Conservation (phyloP, 495 filamentous ascomycete species). For the Barbatosphaeria neglecta region DNA sequence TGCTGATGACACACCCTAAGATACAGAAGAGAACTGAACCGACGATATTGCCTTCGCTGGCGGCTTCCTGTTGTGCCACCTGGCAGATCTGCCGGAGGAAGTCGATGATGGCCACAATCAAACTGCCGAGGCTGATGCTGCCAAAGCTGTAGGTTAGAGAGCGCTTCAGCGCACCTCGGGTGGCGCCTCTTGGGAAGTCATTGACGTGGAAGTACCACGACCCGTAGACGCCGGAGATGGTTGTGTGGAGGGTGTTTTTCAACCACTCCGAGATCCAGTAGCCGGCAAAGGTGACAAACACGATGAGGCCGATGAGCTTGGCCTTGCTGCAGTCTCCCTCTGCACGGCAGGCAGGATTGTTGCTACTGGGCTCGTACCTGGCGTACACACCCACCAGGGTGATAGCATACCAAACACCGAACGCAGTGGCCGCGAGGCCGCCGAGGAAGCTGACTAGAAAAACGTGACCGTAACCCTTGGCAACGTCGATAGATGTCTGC, state of each 20-base stretch:
- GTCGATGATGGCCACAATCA: conserved; percentile 82
- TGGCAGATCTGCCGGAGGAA: conserved; percentile 67
- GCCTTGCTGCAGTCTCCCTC: conserved; percentile 59
- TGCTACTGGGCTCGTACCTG: conserved; percentile 61
- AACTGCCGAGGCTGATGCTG: conserved; percentile 72
- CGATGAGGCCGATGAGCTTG: conserved; percentile 72
- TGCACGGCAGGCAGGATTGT: conserved; percentile 56
- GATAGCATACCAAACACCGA: conserved; percentile 53
- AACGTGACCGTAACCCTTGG: conserved; percentile 71
- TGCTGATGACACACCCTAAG: conserved; percentile 59
- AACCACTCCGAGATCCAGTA: conserved; percentile 90
- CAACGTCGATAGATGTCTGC: conserved; percentile 75
- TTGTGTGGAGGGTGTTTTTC: conserved; percentile 85
- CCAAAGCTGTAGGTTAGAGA: conserved; percentile 85
- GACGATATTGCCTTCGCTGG: conserved; percentile 55
- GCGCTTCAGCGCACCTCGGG: conserved; percentile 63
- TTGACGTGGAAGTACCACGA: conserved; percentile 79
- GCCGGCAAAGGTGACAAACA: conserved; percentile 78
- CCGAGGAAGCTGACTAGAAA: conserved; percentile 76
- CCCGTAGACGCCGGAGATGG: conserved; percentile 78
- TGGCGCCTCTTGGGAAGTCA: conserved; percentile 63
- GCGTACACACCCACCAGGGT: conserved; percentile 61
- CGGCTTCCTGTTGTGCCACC: conserved; percentile 54
- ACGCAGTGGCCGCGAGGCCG: conserved; percentile 59
- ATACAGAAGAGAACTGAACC: conserved; percentile 57